Percentiles rank a stretch among this genome's conserved stretches.
phyloP scores from a whole-genome alignment of 768 basidiomycete genomes.

The Mycena sanguinolenta region DNA sequence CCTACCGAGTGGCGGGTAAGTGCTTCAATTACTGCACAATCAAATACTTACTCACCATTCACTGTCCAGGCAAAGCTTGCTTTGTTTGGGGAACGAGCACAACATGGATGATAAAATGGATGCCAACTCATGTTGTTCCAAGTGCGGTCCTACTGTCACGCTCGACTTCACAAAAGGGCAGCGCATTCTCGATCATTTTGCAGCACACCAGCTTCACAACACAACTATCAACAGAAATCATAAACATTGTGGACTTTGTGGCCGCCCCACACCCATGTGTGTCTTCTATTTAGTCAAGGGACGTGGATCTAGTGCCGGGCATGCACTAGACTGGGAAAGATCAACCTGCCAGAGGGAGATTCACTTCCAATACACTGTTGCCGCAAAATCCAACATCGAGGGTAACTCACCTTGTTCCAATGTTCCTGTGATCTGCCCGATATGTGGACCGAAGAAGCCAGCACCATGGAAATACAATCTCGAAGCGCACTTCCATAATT shows the following conservation, averaged over 20 bases:
- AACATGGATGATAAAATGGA: not conserved
- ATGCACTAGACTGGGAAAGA: not conserved
- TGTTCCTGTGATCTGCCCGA: conserved; percentile 1
- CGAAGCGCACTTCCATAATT: not conserved
- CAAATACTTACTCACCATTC: no score
- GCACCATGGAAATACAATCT: conserved; percentile 7
- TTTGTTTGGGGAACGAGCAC: not conserved
- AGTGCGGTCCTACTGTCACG: not conserved
- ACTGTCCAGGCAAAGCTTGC: conserved; percentile 3
- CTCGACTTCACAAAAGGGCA: not conserved
- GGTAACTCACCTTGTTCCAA: conserved; percentile 5
- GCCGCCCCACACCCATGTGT: not conserved
- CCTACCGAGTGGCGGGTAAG: no score
- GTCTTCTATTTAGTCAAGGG: not conserved
- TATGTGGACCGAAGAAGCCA: conserved; percentile 7
- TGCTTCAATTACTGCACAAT: no score
- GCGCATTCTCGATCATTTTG: not conserved
- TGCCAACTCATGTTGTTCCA: not conserved
- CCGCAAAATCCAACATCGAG: not conserved
- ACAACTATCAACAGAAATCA: not conserved
- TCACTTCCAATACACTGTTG: not conserved
- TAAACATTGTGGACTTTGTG: not conserved
- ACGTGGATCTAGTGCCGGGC: not conserved
- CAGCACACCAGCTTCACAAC: not conserved
- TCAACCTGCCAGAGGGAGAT: not conserved